phyloP scores from a whole-genome alignment of 108 stramenopile species.

The Seminavis robusta region DNA sequence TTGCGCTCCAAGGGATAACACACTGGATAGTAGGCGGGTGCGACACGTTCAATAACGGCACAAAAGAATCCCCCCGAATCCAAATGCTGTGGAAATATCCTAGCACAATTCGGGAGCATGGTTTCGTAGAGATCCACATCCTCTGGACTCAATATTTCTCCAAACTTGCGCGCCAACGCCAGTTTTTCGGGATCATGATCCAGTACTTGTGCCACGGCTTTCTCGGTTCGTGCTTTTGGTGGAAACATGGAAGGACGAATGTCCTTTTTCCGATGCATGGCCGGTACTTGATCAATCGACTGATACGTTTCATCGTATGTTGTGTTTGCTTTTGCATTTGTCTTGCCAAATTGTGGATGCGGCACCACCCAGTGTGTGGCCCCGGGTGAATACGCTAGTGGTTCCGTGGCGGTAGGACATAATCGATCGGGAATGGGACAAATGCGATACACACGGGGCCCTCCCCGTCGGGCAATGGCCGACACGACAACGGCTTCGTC shows the following conservation, averaged over 20 bases:
- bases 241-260: neutral
- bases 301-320: too few species aligned
- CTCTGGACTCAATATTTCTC: neutral
- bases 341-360: slow-evolving; percentile 4
- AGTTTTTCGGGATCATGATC: neutral
- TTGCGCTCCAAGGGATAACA: too few species aligned
- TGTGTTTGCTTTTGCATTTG: too few species aligned
- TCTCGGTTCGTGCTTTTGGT: neutral
- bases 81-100: neutral
- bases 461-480: neutral
- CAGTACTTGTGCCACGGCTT: neutral
- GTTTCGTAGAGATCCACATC: neutral
- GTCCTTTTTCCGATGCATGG: neutral
- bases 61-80: neutral
- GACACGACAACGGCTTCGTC: slow-evolving; percentile 13
- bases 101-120: slow-evolving; percentile 4
- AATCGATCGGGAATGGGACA: neutral
- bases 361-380: neutral
- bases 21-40: slow-evolving; percentile 5
- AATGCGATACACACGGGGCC: neutral
- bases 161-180: neutral
- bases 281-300: neutral
- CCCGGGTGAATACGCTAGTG: neutral
- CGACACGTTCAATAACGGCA: slow-evolving; percentile 6
- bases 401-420: too few species aligned